These are phyloP conservation scores for Jasminum sambac DNA, from an alignment of 257 asterid genomes.

Conservation along the genomic window DNA sequence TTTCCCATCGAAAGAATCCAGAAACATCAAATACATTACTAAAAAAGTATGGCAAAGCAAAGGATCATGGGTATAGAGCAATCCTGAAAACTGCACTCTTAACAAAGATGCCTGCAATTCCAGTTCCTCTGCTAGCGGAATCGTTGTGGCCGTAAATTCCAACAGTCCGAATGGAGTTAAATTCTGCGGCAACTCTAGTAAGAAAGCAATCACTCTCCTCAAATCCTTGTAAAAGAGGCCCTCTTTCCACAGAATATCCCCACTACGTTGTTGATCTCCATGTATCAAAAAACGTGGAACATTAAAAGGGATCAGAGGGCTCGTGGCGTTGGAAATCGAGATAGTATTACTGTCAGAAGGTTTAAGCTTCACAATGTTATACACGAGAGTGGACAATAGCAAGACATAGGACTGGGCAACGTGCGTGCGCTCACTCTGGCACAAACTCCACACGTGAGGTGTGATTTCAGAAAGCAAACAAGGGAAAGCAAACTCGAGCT, in stretches of 20 bases:
- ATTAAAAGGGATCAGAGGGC: slow-evolving; percentile 72
- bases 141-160: slow-evolving; percentile 62
- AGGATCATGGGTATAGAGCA: slow-evolving; percentile 75
- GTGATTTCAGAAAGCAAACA: slow-evolving; percentile 69
- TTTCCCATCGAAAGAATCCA: slow-evolving; percentile 71
- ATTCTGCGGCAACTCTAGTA: slow-evolving; percentile 74
- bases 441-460: slow-evolving; percentile 70
- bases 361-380: slow-evolving; percentile 52
- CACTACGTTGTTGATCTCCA: slow-evolving; percentile 29
- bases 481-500: slow-evolving; percentile 78
- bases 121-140: slow-evolving; percentile 71
- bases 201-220: slow-evolving; percentile 74
- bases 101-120: slow-evolving; percentile 87
- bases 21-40: slow-evolving; percentile 54
- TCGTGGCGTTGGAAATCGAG: slow-evolving; percentile 48
- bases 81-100: slow-evolving; percentile 86
- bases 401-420: slow-evolving; percentile 70
- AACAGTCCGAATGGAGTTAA: slow-evolving; percentile 71
- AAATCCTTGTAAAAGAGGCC: slow-evolving; percentile 62
- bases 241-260: slow-evolving; percentile 46
- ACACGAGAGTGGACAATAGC: slow-evolving; percentile 50
- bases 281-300: slow-evolving; percentile 56
- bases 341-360: slow-evolving; percentile 36
- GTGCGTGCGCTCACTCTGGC: slow-evolving; percentile 87
- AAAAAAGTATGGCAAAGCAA: slow-evolving; percentile 78